Evolutionary conservation across 2,329 filamentous ascomycete species (phyloP).

Genomic region (Talaromyces marneffei): DNA sequence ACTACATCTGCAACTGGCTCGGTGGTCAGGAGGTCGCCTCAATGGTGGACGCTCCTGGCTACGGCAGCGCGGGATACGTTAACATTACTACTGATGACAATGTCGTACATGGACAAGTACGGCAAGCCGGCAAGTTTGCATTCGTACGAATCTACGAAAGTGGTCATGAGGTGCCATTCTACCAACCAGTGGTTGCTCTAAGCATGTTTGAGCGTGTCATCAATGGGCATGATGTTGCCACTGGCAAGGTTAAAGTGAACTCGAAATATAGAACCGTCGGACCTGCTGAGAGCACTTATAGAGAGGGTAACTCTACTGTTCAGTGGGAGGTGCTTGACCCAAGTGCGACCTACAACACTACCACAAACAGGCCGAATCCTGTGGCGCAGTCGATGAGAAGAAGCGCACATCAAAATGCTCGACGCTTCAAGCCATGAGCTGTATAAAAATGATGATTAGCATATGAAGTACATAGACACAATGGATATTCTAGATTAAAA

Average conservation of each 20-base stretch:
- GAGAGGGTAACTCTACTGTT: constrained; percentile 31
- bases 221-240: constrained; percentile 50
- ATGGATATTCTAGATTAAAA: not conserved
- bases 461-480: not conserved
- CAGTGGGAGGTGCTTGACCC: constrained; percentile 38
- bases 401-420: not conserved
- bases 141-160: constrained; percentile 46
- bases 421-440: constrained; percentile 3
- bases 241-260: constrained; percentile 39
- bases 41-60: constrained; percentile 41
- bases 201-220: constrained; percentile 51
- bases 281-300: constrained; percentile 20
- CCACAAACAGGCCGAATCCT: constrained; percentile 38
- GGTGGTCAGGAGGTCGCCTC: constrained; percentile 51
- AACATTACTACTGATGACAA: constrained; percentile 36
- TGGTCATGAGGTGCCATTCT: constrained; percentile 48
- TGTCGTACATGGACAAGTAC: constrained; percentile 44
- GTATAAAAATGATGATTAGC: too few species aligned
- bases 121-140: constrained; percentile 46
- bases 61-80: constrained; percentile 49
- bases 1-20: constrained; percentile 55
- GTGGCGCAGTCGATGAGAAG: not conserved
- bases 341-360: constrained; percentile 47
- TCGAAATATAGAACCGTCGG: constrained; percentile 44
- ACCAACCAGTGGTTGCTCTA: constrained; percentile 51